Evolutionary conservation across 768 basidiomycete genomes (phyloP), one percentile per base, ranked within the genome.

Genomic region (Mycena venus): DNA sequence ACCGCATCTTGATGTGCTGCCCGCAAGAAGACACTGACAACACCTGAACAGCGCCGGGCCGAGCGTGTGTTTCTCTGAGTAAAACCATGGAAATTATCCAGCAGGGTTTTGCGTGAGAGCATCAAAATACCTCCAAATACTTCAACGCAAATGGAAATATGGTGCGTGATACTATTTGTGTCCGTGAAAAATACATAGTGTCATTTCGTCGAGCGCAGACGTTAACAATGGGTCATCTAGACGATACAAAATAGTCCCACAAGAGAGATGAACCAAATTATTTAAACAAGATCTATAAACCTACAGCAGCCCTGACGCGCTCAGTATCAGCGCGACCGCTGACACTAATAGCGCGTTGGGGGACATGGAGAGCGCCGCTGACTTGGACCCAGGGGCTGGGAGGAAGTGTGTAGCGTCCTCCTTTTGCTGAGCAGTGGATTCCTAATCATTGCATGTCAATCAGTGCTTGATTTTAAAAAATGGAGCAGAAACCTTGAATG

Each of bases 401-500:
- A 93, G 83, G 81, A 93, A 93, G 60, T 91, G 86, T 6, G 83
- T 71, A 0, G 84, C 82, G 60, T 81, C 82, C 44, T 83, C 71
- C 60, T 86, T 82, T 76, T 94, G 93, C 76, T 91, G 81, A n/a
- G 85, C 86, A 0, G 89, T 84, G 3, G 91, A 89, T 87, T 94
- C 82, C 94, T 94, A 72, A 36, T 21, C 15, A 42, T 7, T 12
- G 7, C 44, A 27, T 5, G 44, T 67, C 47, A 62, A 19, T 21
- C 38, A 27, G 23, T 11, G 23, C 32, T 4, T 36, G 34, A 27
- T n/a, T n/a, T n/a, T n/a, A 53, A 67, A 29, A 51, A 32, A 2
- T 70, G 15, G n/a, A n/a, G 60, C n/a, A 76, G 82, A 4, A 76
- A 94, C 95, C 88, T 96, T 97, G 88, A 96, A 97, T 2, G 90